These are phyloP conservation scores for Exophiala calicioides DNA, from an alignment of 2,329 filamentous ascomycete genomes.

Conservation along the genomic window DNA sequence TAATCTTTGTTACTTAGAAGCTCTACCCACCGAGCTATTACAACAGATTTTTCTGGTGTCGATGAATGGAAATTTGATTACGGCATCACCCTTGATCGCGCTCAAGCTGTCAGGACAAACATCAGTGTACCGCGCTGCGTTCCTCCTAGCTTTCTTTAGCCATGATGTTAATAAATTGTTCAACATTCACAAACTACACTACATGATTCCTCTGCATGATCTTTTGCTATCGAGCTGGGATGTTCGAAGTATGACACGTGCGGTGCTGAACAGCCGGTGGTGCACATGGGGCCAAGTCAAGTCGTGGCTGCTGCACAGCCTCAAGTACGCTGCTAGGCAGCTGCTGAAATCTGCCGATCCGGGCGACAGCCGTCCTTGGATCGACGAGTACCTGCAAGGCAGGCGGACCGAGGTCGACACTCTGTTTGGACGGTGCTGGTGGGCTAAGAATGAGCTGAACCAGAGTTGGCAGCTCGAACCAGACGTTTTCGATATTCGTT, in stretches of 20 bases:
- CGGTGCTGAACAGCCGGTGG: conserved; percentile 10
- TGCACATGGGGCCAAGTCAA: conserved; percentile 13
- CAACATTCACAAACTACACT: conserved; percentile 6
- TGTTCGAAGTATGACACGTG: conserved; percentile 12
- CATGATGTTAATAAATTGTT: conserved; percentile 9
- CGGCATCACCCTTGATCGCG: conserved; percentile 10
- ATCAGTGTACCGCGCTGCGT: conserved; percentile 11
- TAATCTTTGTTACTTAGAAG: conserved; percentile 1
- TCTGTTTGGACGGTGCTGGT: conserved; percentile 1
- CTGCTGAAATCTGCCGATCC: neutral
- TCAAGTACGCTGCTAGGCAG: neutral
- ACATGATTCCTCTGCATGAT: conserved; percentile 7
- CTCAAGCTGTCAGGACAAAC: conserved; percentile 9
- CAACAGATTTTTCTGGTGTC: conserved; percentile 10
- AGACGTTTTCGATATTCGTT: conserved; percentile 5
- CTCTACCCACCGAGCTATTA: conserved; percentile 9
- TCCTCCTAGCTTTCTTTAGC: conserved; percentile 9
- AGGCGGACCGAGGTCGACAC: neutral
- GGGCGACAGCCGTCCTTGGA: neutral
- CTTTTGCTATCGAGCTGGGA: conserved; percentile 8
- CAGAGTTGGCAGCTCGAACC: conserved; percentile 1
- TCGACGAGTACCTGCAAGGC: neutral
- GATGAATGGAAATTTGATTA: conserved; percentile 11
- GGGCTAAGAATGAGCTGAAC: neutral
- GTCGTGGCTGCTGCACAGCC: conserved; percentile 2